Evolutionary conservation across 1,139 yeast species (phyloP), one percentile per base, ranked within the genome.

Genomic region (Sugiyamaella pinicola): DNA sequence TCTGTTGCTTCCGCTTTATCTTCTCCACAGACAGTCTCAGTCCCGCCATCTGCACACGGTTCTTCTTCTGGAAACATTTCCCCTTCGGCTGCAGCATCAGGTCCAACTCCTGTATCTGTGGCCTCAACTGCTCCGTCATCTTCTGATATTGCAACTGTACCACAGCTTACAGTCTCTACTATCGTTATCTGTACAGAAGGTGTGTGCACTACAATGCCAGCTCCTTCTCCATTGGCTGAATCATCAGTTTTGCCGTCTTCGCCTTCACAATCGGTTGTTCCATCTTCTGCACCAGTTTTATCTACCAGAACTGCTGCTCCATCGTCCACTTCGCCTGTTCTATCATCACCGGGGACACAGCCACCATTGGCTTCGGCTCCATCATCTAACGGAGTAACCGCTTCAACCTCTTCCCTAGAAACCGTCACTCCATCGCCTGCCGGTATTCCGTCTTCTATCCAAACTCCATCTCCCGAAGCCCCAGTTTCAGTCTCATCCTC

Each of bases 161-260:
- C 35, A 12, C 15, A n/a, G 10, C 13, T 17, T 31, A n/a, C 35
- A 5, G 35, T 17, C 13, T n/a, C 35, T 12, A 12, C 39, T 4
- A 19, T 22, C 18, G 39, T 15, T 12, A 4, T 6, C 7, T 46
- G 51, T 38, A 22, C 24, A 13, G 41, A 29, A 19, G 51, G 47
- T 13, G 35, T 35, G 8, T 46, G 46, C 47, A 10, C 46, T 4
- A 51, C 54, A 3, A 35, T 51, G 47, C 50, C 53, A 21, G 33
- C 46, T 6, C 12, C 40, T 6, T 40, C 53, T 21, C 7, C 35
- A 8, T 13, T 7, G 8, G 10, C 35, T 17, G 7, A 13, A n/a
- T 3, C 17, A 12, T 9, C 24, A 31, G 35, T 13, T 31, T n/a
- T 13, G n/a, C n/a, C 35, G n/a, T n/a, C 34, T 29, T 12, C 34